These are phyloP conservation scores for Epichloe sibirici DNA, from an alignment of 2,329 filamentous ascomycete genomes.

Conservation along the genomic window DNA sequence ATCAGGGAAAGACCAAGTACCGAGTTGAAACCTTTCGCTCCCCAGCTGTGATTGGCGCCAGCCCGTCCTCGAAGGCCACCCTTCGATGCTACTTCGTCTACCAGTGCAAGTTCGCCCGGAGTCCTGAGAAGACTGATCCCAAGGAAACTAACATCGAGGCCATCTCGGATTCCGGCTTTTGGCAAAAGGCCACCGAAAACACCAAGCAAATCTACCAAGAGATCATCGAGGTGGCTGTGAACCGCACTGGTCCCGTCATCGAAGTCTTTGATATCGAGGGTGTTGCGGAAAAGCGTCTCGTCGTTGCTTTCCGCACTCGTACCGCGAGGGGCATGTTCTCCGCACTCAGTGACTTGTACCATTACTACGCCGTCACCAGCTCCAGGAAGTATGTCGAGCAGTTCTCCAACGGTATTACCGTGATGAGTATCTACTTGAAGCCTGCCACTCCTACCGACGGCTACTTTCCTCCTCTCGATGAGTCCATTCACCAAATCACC, in stretches of 20 bases:
- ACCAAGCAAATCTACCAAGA: conserved; percentile 94
- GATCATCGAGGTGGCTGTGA: conserved; percentile 76
- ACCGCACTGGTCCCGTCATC: conserved; percentile 84
- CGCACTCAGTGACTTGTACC: conserved; percentile 88
- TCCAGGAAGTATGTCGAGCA: conserved; percentile 97
- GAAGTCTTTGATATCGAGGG: conserved; percentile 95
- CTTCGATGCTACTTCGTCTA: conserved; percentile 98
- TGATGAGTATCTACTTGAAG: conserved; percentile 90
- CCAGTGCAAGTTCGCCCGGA: conserved; percentile 79
- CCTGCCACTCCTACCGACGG: conserved; percentile 49
- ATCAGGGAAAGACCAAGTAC: conserved; percentile 61
- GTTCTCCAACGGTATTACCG: conserved; percentile 95
- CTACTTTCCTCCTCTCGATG: conserved; percentile 67
- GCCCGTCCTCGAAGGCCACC: conserved; percentile 60
- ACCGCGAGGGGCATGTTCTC: conserved; percentile 92
- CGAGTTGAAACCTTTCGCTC: conserved; percentile 97
- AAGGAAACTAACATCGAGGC: conserved; percentile 81
- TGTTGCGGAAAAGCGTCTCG: conserved; percentile 81
- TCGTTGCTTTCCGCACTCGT: conserved; percentile 87
- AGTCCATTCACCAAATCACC: conserved; percentile 96
- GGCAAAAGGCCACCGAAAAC: conserved; percentile 91
- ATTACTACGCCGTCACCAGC: conserved; percentile 95
- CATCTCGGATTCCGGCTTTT: conserved; percentile 85
- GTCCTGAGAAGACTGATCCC: conserved; percentile 54
- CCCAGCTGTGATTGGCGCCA: conserved; percentile 60